Evolutionary conservation across 805 yeast genomes (phyloP), one percentile per base, ranked within the genome.

Genomic region (Candida rishiriensis): DNA sequence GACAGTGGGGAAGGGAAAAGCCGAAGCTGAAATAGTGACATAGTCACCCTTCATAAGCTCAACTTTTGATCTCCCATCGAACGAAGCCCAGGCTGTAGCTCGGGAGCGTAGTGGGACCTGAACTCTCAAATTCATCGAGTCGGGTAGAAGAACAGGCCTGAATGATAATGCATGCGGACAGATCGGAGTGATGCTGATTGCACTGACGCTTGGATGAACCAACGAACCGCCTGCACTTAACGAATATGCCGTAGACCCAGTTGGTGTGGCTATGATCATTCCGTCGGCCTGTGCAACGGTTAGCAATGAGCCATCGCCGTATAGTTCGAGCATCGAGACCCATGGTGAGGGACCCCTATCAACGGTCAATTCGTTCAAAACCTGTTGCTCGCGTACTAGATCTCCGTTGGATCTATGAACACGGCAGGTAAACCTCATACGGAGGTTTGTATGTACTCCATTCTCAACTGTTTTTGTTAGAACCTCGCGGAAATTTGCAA

Each of bases 281-380:
- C 97, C 97, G 65, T 90, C 97, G 1, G 97, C 97, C 63, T 88
- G 96, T 1, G 95, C 93, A 17, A 87, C 84, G 0, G 98, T 90
- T 44, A 90, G 69, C 29, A 89, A 68, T 10, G 87, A 79, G 21
- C 85, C 88, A 63, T 91, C 93, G 3, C 97, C 96, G 55, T 85
- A 90, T 18, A 91, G 66, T 59, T 91, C 97, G 45, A 91, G 72
- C 77, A 84, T 85, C 0, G 97, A 85, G 9, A 90, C 87, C 68
- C 82, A 89, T 0, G 98, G 96, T 29, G 90, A 83, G 3, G 97
- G 96, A 0, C 98, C 98, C 40, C 98, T 72, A 60, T 90, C 97
- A 21, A 91, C 81, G 0, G 93, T 95, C 46, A 91, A 68, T 62
- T 90, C 98, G 61, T 90, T 90, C 49, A 91, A 70, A 3, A 88